Percentiles rank a stretch among this genome's conserved stretches.
These are phyloP conservation scores for Aleurites moluccanus DNA, from an alignment of 441 rosid species.

Conservation along the genomic window DNA sequence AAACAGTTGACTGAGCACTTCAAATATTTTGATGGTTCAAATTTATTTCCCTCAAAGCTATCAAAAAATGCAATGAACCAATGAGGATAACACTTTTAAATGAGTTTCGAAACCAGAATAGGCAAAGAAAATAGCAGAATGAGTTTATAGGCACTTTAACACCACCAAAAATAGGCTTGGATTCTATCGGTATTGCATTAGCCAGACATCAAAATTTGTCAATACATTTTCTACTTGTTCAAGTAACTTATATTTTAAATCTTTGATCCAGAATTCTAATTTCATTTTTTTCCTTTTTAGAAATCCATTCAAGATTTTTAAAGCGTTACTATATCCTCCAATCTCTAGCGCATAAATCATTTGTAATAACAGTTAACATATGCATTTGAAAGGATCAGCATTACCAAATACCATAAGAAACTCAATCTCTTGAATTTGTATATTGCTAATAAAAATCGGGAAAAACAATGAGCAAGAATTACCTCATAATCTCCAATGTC, in stretches of 20 bases:
- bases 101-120: conserved; percentile 6
- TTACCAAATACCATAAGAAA: neutral
- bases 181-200: neutral
- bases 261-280: neutral
- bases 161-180: neutral
- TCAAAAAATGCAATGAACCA: neutral
- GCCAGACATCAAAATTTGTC: neutral
- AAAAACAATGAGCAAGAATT: conserved; percentile 10
- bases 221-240: neutral
- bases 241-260: neutral
- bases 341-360: neutral
- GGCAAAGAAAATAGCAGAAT: neutral
- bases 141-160: neutral
- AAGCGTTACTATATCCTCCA: neutral
- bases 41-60: neutral
- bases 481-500: conserved; percentile 90
- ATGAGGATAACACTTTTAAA: neutral
- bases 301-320: neutral
- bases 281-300: neutral
- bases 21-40: neutral
- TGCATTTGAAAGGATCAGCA: neutral
- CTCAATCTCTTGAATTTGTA: neutral
- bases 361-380: neutral
- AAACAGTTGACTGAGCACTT: neutral
- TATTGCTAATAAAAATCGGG: neutral